Evolutionary conservation across 2,329 filamentous ascomycete genomes (phyloP).

Genomic region (Alternaria hordeiaustralica): DNA sequence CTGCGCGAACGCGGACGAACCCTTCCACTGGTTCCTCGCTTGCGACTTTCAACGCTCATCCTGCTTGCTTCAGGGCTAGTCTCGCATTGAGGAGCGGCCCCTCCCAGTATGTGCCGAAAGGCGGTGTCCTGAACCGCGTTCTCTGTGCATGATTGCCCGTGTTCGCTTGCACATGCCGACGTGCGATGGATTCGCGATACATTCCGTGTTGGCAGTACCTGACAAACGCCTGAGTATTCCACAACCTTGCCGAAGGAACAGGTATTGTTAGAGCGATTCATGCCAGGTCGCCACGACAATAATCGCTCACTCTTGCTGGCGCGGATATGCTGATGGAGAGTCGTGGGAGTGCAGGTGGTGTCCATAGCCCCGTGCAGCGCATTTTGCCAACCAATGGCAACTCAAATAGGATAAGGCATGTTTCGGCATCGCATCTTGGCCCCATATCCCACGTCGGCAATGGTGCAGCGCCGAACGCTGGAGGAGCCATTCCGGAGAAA

Average conservation of each 20-base stretch:
- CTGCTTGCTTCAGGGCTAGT: background rate
- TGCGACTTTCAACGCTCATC: background rate
- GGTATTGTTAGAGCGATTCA: background rate
- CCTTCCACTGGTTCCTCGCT: background rate
- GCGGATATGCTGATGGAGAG: background rate
- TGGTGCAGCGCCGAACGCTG: background rate
- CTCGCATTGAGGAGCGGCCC: background rate
- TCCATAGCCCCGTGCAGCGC: background rate
- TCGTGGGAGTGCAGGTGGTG: background rate
- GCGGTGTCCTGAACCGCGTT: background rate
- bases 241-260: background rate
- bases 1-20: background rate
- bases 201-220: background rate
- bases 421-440: background rate
- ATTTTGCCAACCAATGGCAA: background rate
- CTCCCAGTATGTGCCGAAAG: background rate
- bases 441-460: background rate
- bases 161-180: background rate
- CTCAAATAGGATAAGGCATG: background rate
- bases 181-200: background rate
- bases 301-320: background rate
- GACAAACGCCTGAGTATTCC: background rate
- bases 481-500: background rate
- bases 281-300: background rate
- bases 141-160: background rate